Evolutionary conservation across 202 grass and related monocot species (phyloP).

Genomic region (Zizania palustris): DNA sequence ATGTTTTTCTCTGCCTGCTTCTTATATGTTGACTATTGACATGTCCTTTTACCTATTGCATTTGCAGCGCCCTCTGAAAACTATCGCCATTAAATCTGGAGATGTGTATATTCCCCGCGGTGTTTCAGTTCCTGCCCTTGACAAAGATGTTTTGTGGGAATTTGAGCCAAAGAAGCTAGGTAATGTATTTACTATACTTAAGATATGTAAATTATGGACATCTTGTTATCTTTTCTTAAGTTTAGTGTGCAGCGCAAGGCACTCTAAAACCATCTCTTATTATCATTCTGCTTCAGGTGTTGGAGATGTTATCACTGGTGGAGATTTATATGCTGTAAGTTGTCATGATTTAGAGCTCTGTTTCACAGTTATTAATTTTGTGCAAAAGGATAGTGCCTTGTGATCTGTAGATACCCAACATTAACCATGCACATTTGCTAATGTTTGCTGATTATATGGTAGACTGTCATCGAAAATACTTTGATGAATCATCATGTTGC

Average conservation of each 20-base stretch:
- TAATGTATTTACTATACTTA: slow-evolving; percentile 39
- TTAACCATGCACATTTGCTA: slow-evolving; percentile 8
- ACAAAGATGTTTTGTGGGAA: slow-evolving; percentile 88
- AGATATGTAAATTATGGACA: not conserved
- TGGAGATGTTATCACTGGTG: slow-evolving; percentile 73
- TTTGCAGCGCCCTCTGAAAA: slow-evolving; percentile 85
- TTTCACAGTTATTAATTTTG: not conserved
- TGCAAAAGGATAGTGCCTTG: not conserved
- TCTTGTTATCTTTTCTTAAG: slow-evolving; percentile 8
- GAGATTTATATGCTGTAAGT: slow-evolving; percentile 92
- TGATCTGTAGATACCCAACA: not conserved
- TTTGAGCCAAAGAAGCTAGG: slow-evolving; percentile 83
- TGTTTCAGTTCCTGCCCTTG: slow-evolving; percentile 94
- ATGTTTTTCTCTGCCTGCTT: not conserved
- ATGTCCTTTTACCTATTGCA: slow-evolving; percentile 20
- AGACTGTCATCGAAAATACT: slow-evolving; percentile 81
- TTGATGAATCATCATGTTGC: slow-evolving; percentile 77
- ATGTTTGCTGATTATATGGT: slow-evolving; percentile 42
- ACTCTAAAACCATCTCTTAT: slow-evolving; percentile 31
- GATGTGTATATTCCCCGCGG: slow-evolving; percentile 98
- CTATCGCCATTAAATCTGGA: slow-evolving; percentile 91
- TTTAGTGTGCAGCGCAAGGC: not conserved
- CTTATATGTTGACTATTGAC: not conserved
- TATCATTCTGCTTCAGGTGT: slow-evolving; percentile 54
- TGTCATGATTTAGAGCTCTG: slow-evolving; percentile 3